A percentile compares a stretch with the other conserved stretches of the same genome.
phyloP scores from a whole-genome alignment of 2,329 filamentous ascomycete genomes.

The Parastagonospora avenae region DNA sequence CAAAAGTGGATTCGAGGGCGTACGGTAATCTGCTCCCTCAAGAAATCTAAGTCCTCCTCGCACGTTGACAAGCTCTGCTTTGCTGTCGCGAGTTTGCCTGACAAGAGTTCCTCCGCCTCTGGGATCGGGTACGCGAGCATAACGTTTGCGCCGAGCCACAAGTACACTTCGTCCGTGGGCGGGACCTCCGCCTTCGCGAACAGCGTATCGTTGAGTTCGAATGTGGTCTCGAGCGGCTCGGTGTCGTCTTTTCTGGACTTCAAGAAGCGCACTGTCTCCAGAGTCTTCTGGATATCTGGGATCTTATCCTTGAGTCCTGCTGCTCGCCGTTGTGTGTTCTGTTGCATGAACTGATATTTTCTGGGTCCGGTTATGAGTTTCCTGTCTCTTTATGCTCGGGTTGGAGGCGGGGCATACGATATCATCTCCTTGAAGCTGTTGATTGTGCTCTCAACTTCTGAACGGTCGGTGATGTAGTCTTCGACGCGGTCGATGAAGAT shows the following conservation, averaged over 20 bases:
- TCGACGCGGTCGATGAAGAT: conserved; percentile 89
- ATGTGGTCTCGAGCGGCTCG: conserved; percentile 85
- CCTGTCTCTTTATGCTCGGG: neutral
- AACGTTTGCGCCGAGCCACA: conserved; percentile 98
- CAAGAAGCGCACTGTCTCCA: conserved; percentile 88
- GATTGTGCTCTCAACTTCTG: conserved; percentile 79
- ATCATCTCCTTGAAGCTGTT: conserved; percentile 93
- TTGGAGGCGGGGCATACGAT: conserved; percentile 62
- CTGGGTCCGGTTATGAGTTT: conserved; percentile 54
- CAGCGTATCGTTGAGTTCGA: conserved; percentile 95
- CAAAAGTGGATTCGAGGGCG: neutral
- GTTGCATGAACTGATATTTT: conserved; percentile 99
- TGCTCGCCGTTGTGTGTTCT: conserved; percentile 84
- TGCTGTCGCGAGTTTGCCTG: conserved; percentile 77
- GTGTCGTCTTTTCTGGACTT: conserved; percentile 71
- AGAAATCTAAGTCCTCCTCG: conserved; percentile 94
- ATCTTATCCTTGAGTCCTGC: conserved; percentile 90
- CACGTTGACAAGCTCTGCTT: conserved; percentile 83
- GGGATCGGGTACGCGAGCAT: conserved; percentile 94
- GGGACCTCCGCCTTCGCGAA: conserved; percentile 86
- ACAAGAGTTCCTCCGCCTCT: conserved; percentile 81
- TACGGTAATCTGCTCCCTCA: conserved; percentile 95
- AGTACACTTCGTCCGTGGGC: conserved; percentile 86
- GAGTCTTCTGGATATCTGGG: conserved; percentile 93
- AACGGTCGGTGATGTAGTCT: conserved; percentile 79